Evolutionary conservation across 768 basidiomycete genomes (phyloP), one percentile per base, ranked within the genome.

Genomic region (Pulveroboletus ravenelii): DNA sequence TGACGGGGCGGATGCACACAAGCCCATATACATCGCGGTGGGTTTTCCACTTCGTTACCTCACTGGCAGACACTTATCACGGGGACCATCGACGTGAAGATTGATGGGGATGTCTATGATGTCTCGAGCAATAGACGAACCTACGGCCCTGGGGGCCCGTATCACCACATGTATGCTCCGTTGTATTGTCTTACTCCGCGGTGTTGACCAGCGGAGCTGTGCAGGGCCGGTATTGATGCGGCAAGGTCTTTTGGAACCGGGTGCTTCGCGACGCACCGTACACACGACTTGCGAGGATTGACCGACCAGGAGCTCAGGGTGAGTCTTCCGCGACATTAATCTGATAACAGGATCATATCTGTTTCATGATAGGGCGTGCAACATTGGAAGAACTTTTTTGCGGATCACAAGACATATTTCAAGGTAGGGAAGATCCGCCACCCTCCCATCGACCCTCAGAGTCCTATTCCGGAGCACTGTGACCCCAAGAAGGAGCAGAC

Each of bases 91-190:
- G 59, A 49, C 48, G 53, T 61, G 40, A 64, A 92, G 90, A 87
- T 98, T 65, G 90, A 93, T 63, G 89, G 89, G 12, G 87, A 89
- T 46, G 91, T 98, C 8, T 98, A 84, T 69, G 94, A 98, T 62
- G 94, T 98, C 46, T 81, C 85, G n/a, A 77, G 78, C 53, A 84
- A 83, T 57, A 74, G 76, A 51, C 76, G 86, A 18, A 75, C 78
- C 10, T 98, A 98, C 66, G 92, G 93, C 45, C 87, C 85, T 35
- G 94, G 93, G 13, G 94, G 93, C 35, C 79, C 88, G 37, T 92
- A 92, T 70, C 76, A 83, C 58, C 73, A 81, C 62, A 76, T 88
- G 87, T 85, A 63, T 65, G 59, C 67, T 45, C 40, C 20, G n/a
- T 48, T 39, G 38, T 38, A n/a, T 37, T 32, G 3, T 48, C 20